phyloP scores from a whole-genome alignment of 2,329 filamentous ascomycete genomes.

The Akanthomyces dipterigenus region DNA sequence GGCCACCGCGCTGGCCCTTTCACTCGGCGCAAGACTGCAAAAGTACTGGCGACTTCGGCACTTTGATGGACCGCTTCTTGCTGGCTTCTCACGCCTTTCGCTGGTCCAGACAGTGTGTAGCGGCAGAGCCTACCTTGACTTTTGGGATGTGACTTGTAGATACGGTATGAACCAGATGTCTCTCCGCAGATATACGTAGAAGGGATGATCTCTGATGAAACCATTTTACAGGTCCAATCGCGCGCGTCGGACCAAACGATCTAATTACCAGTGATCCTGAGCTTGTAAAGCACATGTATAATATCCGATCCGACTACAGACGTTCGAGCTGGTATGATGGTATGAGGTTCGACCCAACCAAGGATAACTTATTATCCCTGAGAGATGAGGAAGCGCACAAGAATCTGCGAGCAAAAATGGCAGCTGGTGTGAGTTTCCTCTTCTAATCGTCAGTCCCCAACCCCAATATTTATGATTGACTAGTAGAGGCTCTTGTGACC shows the following conservation, averaged over 20 bases:
- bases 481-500: neutral
- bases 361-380: constrained; percentile 44
- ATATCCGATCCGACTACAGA: constrained; percentile 27
- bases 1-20: neutral
- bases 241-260: constrained; percentile 35
- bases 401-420: constrained; percentile 40
- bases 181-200: neutral
- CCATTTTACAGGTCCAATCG: constrained; percentile 24
- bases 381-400: constrained; percentile 39
- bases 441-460: no score
- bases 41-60: constrained; percentile 33
- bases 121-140: constrained; percentile 28
- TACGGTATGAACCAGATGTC: constrained; percentile 30
- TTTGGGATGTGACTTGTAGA: constrained; percentile 28
- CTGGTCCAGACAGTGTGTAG: constrained; percentile 25
- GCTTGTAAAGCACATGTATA: constrained; percentile 28
- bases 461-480: no score
- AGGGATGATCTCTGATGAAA: neutral
- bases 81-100: constrained; percentile 35
- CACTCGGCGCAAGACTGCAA: constrained; percentile 15
- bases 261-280: constrained; percentile 33
- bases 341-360: constrained; percentile 44
- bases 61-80: constrained; percentile 31
- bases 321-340: constrained; percentile 40
- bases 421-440: constrained; percentile 34